Evolutionary conservation across 1,284 basidiomycete species (phyloP), one percentile per base, ranked within the genome.

Genomic region (Puccinia coronata): DNA sequence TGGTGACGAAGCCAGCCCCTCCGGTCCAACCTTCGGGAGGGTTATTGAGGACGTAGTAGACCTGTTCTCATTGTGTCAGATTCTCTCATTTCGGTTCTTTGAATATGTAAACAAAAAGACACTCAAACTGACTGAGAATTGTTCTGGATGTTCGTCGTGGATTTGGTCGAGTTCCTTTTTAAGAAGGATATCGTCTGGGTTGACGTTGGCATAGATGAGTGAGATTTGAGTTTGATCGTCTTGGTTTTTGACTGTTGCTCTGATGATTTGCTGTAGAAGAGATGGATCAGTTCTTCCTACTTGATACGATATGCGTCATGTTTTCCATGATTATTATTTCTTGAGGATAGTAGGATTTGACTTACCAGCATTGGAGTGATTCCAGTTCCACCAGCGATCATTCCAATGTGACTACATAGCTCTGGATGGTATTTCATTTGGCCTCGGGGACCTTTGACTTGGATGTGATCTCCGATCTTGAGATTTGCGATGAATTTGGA

Each of bases 121-220:
- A 65, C 23, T 63, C 82, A 51, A 16, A 98, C 89, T 82, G 90
- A 98, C 89, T 82, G 90, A 91, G 90, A 99, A 94, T 83, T 91
- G 90, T 77, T 89, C 87, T 28, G 89, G 87, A 86, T 96, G 89
- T 84, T 89, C 88, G 76, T 89, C 87, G 18, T 90, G 91, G 41
- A 98, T 91, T 82, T 90, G 88, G 85, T 96, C 94, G 75, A 96
- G 90, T 86, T 98, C 95, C 81, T 91, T 89, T 86, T 91, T 92
- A 84, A 98, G 90, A 76, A 98, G 83, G 77, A 88, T 88, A 83
- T 88, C 87, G 34, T 84, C 84, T 65, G 84, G 83, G 57, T 84
- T 85, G 82, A 98, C 95, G 87, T 99, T 99, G 84, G 97, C 96
- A 87, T 98, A 99, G 86, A 99, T 93, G 84, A 99, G 90, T 89